Evolutionary conservation across 2,329 filamentous ascomycete genomes (phyloP).

Genomic region (Beauveria sp.): DNA sequence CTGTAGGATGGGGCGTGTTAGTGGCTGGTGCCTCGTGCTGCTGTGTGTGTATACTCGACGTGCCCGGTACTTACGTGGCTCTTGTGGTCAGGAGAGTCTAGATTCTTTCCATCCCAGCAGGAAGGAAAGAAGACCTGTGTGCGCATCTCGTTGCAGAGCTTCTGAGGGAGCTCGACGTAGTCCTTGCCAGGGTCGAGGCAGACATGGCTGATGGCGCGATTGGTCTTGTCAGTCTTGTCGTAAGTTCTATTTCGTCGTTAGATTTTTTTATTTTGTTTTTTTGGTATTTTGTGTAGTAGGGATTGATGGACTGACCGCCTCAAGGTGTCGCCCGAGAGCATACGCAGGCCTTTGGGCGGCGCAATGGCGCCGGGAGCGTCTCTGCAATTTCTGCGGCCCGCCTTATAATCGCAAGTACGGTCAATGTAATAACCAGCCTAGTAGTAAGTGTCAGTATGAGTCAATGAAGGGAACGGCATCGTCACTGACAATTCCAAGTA

Average conservation of each 20-base stretch:
- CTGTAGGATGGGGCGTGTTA: slow-evolving; percentile 11
- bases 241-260: slow-evolving; percentile 26
- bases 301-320: slow-evolving; percentile 24
- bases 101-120: slow-evolving; percentile 54
- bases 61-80: slow-evolving; percentile 36
- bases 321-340: slow-evolving; percentile 54
- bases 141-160: slow-evolving; percentile 45
- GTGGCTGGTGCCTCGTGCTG: neutral
- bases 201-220: slow-evolving; percentile 46
- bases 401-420: slow-evolving; percentile 21
- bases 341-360: slow-evolving; percentile 56
- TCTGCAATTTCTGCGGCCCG: slow-evolving; percentile 18
- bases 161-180: slow-evolving; percentile 44
- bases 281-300: neutral
- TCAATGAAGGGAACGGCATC: too few relatives aligned
- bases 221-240: slow-evolving; percentile 34
- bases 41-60: neutral
- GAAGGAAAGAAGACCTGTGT: slow-evolving; percentile 51
- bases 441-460: neutral
- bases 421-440: slow-evolving; percentile 22
- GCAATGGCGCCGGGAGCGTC: slow-evolving; percentile 33
- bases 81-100: slow-evolving; percentile 47
- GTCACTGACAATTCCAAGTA: slow-evolving; percentile 20
- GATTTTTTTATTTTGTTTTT: neutral
- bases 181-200: slow-evolving; percentile 44